Evolutionary conservation across 2,329 filamentous ascomycete genomes (phyloP).

Genomic region (Venturia nashicola): DNA sequence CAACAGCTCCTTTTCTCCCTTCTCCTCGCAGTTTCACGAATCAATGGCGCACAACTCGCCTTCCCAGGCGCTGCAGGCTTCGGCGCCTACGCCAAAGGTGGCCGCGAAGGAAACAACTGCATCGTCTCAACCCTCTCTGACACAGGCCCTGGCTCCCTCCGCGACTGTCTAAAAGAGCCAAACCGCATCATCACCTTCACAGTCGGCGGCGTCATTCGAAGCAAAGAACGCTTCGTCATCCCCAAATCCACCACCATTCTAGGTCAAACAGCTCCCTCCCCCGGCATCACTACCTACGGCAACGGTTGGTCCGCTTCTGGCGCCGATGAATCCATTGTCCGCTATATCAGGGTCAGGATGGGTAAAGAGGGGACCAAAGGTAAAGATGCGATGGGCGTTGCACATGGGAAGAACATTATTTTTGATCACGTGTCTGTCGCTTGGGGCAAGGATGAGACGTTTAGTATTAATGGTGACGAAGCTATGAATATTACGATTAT

Average conservation of each 20-base stretch:
- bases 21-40: background rate
- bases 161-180: slow-evolving; percentile 36
- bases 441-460: slow-evolving; percentile 46
- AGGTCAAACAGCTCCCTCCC: slow-evolving; percentile 35
- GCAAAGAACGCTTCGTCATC: slow-evolving; percentile 34
- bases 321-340: slow-evolving; percentile 39
- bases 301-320: slow-evolving; percentile 42
- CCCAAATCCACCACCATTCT: slow-evolving; percentile 37
- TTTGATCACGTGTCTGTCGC: slow-evolving; percentile 43
- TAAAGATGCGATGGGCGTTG: slow-evolving; percentile 43
- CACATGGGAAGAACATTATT: slow-evolving; percentile 41
- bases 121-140: slow-evolving; percentile 38
- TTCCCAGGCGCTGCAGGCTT: slow-evolving; percentile 41
- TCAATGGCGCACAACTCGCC: slow-evolving; percentile 19
- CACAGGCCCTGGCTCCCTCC: slow-evolving; percentile 36
- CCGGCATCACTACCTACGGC: slow-evolving; percentile 39
- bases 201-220: slow-evolving; percentile 38
- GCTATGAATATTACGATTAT: slow-evolving; percentile 38
- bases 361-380: slow-evolving; percentile 37
- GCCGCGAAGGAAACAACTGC: slow-evolving; percentile 35
- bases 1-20: background rate
- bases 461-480: slow-evolving; percentile 36
- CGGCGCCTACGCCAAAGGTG: slow-evolving; percentile 34
- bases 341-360: slow-evolving; percentile 45
- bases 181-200: slow-evolving; percentile 40